Percentiles rank a stretch among this genome's conserved stretches.
These are phyloP conservation scores for Salvia sclarea DNA, from an alignment of 305 asterid species.

Conservation along the genomic window DNA sequence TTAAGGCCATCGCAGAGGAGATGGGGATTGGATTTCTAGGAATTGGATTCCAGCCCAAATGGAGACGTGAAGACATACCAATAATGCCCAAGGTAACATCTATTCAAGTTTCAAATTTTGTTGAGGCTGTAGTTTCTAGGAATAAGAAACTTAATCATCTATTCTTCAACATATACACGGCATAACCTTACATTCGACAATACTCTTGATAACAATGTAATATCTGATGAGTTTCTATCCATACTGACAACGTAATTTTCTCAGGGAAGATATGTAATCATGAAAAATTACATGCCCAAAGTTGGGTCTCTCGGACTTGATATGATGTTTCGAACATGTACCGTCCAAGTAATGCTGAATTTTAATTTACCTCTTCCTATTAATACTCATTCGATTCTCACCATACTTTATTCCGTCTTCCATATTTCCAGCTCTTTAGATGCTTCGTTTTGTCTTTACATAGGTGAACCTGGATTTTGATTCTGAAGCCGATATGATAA, in stretches of 20 bases:
- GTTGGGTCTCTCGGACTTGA: constrained; percentile 97
- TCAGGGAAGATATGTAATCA: constrained; percentile 92
- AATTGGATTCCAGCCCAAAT: constrained; percentile 92
- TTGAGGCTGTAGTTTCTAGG: constrained; percentile 2
- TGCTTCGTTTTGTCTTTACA: constrained; percentile 31
- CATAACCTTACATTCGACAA: neutral
- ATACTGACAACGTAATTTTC: constrained; percentile 41
- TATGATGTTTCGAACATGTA: constrained; percentile 92
- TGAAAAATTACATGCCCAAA: constrained; percentile 93
- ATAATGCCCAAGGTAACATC: constrained; percentile 86
- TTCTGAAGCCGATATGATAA: constrained; percentile 77
- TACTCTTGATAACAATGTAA: neutral
- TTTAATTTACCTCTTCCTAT: constrained; percentile 11
- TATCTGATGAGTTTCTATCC: constrained; percentile 31
- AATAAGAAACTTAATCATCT: neutral
- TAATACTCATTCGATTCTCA: neutral
- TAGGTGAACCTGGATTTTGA: constrained; percentile 94
- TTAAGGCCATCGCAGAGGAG: constrained; percentile 96
- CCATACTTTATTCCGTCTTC: neutral
- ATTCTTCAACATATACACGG: neutral
- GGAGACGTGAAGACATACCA: constrained; percentile 87
- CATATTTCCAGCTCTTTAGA: neutral
- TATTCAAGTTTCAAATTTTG: constrained; percentile 3
- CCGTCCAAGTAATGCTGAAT: constrained; percentile 53
- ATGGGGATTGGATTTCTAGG: constrained; percentile 95